Evolutionary conservation across 2,329 filamentous ascomycete species (phyloP), one percentile per base, ranked within the genome.

Genomic region (Ascochyta koolunga): DNA sequence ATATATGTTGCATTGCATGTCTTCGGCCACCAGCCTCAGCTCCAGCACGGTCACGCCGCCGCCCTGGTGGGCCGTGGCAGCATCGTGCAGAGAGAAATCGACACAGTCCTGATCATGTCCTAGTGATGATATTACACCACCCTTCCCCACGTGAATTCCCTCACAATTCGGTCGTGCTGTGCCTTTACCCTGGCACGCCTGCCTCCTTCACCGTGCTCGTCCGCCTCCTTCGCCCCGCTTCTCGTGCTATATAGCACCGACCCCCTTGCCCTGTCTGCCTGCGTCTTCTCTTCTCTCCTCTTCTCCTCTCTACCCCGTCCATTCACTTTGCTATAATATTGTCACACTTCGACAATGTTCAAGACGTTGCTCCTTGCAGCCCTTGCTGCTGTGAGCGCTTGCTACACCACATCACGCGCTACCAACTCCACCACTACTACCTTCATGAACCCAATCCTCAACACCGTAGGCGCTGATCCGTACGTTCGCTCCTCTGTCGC

Each of bases 371-470:
- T 68, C 1, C 22, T 37, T 35, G 59, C 60, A 53, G 59, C 59
- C n/a, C 57, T 69, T 31, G 58, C 58, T 50, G 40, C 59, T 25
- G 31, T 63, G 9, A 58, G 51, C 21, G 31, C 57, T 18, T 62
- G 67, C 32, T 47, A 62, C 35, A 29, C 58, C 7, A 43, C 58
- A 21, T 38, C 53, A 10, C 42, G 61, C 43, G 38, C 44, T 11
- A 60, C 58, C 21, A 62, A 57, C 27, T 51, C 57, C 13, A 56
- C 29, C 27, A 53, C 67, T 15, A 79, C 68, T 15, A 79, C 77
- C n/a, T 80, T 72, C 62, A 78, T 72, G 1, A 81, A 81, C 53
- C 78, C 79, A 1, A 71, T 81, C 13, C 59, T 80, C 11, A 64
- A 74, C 15, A 54, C 57, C n/a, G 64, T 62, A 1, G 78, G 76